Evolutionary conservation across 805 yeast genomes (phyloP).

Genomic region (Monosporozyma servazzii): DNA sequence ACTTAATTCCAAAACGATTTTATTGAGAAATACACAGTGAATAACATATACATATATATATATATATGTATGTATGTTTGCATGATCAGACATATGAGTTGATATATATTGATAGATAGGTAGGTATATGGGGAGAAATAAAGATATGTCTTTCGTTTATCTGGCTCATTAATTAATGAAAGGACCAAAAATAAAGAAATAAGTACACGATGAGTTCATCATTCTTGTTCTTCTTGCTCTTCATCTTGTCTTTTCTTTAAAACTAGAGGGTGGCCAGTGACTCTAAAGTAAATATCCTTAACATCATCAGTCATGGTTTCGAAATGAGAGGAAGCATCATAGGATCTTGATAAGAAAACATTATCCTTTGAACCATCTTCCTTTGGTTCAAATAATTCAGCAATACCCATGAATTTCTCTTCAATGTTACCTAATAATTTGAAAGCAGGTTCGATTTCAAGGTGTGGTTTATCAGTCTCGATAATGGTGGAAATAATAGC

Average conservation of each 20-base stretch:
- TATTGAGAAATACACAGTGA: no score
- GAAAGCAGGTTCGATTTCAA: constrained; percentile 90
- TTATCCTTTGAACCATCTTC: constrained; percentile 75
- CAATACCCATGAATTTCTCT: constrained; percentile 89
- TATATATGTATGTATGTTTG: background rate
- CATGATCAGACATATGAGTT: background rate
- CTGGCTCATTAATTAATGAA: background rate
- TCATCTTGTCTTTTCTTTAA: constrained; percentile 56
- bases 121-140: background rate
- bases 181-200: no score
- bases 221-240: background rate
- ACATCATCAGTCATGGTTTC: constrained; percentile 96
- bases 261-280: constrained; percentile 86
- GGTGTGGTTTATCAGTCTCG: constrained; percentile 87
- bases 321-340: constrained; percentile 91
- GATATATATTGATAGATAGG: background rate
- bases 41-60: no score
- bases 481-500: constrained; percentile 92
- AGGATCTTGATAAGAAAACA: constrained; percentile 76
- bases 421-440: constrained; percentile 70
- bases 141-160: background rate
- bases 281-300: constrained; percentile 83
- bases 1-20: no score
- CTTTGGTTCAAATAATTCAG: constrained; percentile 80
- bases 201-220: background rate